phyloP scores from a whole-genome alignment of 345 rosid genomes.

The Melastoma malabathricum region DNA sequence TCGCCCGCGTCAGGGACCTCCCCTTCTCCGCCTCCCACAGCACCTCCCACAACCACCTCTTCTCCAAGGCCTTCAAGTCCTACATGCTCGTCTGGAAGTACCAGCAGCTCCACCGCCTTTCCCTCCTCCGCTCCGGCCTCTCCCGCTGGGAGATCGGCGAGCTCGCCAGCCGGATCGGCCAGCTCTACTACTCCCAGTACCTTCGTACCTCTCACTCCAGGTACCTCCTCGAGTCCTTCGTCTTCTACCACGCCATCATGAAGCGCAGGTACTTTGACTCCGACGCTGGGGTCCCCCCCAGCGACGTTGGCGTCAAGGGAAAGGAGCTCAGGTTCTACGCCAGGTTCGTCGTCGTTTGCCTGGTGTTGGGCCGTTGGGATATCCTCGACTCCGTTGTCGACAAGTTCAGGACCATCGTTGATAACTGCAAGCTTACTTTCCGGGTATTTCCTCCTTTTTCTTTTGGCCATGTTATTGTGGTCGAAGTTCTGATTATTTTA shows the following conservation, averaged over 20 bases:
- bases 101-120: conserved; percentile 71
- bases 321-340: conserved; percentile 90
- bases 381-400: conserved; percentile 42
- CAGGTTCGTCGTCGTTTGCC: conserved; percentile 64
- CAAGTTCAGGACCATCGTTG: conserved; percentile 40
- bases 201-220: conserved; percentile 83
- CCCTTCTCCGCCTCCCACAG: conserved; percentile 34
- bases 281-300: conserved; percentile 23
- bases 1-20: conserved; percentile 73
- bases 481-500: too few species aligned
- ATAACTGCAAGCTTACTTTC: conserved; percentile 57
- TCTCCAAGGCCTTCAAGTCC: conserved; percentile 82
- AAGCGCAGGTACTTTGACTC: conserved; percentile 66
- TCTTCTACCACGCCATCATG: conserved; percentile 87
- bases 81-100: conserved; percentile 92
- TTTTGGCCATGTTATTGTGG: background rate
- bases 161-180: conserved; percentile 99
- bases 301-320: conserved; percentile 56
- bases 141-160: conserved; percentile 98
- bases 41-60: conserved; percentile 35
- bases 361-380: conserved; percentile 58
- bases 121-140: conserved; percentile 63
- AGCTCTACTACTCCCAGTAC: conserved; percentile 88
- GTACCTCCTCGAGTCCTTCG: conserved; percentile 75
- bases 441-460: conserved; percentile 28